These are phyloP conservation scores for Eucalyptus fibrosa DNA, from an alignment of 345 rosid species.

Conservation along the genomic window DNA sequence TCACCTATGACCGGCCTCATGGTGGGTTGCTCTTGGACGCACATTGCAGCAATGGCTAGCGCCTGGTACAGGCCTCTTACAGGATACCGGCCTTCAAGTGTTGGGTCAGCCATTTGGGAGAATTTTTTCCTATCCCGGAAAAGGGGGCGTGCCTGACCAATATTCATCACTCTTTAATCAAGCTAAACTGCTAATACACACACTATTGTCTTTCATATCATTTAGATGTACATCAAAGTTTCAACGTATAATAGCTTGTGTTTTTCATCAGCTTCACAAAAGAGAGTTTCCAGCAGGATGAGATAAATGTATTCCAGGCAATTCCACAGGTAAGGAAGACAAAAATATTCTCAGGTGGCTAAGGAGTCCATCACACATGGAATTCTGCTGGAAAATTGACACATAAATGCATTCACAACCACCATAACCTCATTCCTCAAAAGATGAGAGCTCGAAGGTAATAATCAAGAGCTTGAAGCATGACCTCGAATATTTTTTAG, in stretches of 20 bases:
- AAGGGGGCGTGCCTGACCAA: slow-evolving; percentile 28
- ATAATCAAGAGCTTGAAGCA: background rate
- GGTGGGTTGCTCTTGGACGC: slow-evolving; percentile 35
- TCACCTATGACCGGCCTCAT: slow-evolving; percentile 22
- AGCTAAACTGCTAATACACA: background rate
- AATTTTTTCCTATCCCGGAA: slow-evolving; percentile 29
- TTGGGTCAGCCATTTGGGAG: slow-evolving; percentile 20
- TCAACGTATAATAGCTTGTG: background rate
- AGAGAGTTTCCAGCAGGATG: background rate
- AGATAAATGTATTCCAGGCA: background rate
- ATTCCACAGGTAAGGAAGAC: background rate
- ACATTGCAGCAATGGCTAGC: slow-evolving; percentile 33
- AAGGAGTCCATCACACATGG: background rate
- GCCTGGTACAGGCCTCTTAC: slow-evolving; percentile 30
- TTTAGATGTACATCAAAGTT: background rate
- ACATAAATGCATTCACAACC: background rate
- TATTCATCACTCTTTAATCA: background rate
- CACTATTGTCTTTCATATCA: background rate
- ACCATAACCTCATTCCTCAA: background rate
- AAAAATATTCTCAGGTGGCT: background rate
- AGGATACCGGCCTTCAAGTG: slow-evolving; percentile 19
- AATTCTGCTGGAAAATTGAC: background rate
- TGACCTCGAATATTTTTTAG: background rate
- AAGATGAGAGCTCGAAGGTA: background rate
- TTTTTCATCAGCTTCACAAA: background rate